A percentile compares a stretch with the other conserved stretches of the same genome.
Conservation (phyloP, 148 eudicot genomes). For the Nepenthes mirabilis region DNA sequence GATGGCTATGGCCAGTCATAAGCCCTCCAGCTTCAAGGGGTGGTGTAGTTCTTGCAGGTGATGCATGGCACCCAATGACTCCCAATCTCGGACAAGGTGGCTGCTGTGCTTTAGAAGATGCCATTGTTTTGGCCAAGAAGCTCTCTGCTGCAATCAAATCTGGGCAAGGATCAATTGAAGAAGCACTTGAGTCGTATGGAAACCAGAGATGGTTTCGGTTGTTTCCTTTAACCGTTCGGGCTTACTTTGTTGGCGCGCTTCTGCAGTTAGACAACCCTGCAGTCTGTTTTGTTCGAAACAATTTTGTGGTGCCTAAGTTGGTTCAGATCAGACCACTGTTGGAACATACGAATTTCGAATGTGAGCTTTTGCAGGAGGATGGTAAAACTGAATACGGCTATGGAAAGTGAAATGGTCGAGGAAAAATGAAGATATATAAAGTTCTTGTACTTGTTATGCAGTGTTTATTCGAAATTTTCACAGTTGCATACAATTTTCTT, state of each 20-base stretch:
- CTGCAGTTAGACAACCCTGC: conserved; percentile 60
- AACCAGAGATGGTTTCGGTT: conserved; percentile 60
- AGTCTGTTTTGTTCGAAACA: conserved; percentile 46
- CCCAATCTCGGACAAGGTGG: conserved; percentile 98
- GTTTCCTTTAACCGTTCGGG: conserved; percentile 50
- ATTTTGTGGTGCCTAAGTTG: conserved; percentile 49
- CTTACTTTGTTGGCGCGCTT: conserved; percentile 64
- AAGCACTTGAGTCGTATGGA: conserved; percentile 50
- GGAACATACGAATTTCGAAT: conserved; percentile 49
- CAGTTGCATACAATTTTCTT: too few relatives aligned
- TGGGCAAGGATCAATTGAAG: conserved; percentile 32
- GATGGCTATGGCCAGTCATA: conserved; percentile 82
- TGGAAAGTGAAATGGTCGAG: too few relatives aligned
- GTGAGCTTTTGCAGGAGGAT: neutral
- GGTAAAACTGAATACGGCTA: too few relatives aligned
- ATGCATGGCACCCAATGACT: conserved; percentile 99
- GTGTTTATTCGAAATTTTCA: too few relatives aligned
- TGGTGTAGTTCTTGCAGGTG: conserved; percentile 78
- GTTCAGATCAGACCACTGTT: conserved; percentile 42
- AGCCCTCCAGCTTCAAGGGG: conserved; percentile 59
- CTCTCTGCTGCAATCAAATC: conserved; percentile 32
- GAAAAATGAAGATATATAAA: too few relatives aligned
- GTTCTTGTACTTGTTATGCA: too few relatives aligned
- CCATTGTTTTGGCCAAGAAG: conserved; percentile 54
- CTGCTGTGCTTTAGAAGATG: conserved; percentile 81